Conservation (phyloP, 2,329 filamentous ascomycete genomes). For the Pestalotiopsis sp. region DNA sequence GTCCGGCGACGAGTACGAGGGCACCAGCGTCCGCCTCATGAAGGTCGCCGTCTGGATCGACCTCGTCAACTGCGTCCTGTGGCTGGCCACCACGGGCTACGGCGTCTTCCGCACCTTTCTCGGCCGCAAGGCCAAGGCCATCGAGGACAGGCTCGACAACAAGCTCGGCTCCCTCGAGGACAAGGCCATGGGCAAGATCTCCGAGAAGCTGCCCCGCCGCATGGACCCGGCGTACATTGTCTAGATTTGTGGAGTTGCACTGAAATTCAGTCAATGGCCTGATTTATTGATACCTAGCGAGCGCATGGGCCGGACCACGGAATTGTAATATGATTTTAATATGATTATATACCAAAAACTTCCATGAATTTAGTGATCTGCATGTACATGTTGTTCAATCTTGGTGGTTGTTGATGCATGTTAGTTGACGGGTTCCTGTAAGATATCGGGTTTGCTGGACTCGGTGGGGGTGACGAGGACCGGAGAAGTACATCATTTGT, state of each 20-base stretch:
- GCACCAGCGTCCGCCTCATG: conserved; percentile 54
- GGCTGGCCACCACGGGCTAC: conserved; percentile 54
- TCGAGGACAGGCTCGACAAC: conserved; percentile 39
- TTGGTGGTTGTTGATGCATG: too few species aligned
- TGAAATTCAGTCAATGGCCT: background rate
- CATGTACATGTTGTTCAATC: too few species aligned
- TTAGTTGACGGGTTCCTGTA: too few species aligned
- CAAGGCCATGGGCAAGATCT: conserved; percentile 30
- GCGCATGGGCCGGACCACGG: too few species aligned
- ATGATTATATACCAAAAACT: too few species aligned
- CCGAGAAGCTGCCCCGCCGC: background rate
- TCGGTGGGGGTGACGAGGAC: too few species aligned
- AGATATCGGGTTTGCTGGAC: too few species aligned
- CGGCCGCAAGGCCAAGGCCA: conserved; percentile 13
- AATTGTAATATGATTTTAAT: too few species aligned
- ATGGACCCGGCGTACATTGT: background rate
- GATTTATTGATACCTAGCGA: background rate
- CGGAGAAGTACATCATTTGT: too few species aligned
- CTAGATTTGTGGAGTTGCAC: background rate
- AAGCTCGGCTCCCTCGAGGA: conserved; percentile 34
- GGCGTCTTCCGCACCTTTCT: conserved; percentile 41
- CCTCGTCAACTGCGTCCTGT: conserved; percentile 67
- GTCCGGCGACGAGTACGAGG: conserved; percentile 52
- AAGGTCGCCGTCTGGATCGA: conserved; percentile 75
- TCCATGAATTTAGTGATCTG: too few species aligned